Evolutionary conservation across 1,139 yeast genomes (phyloP).

Genomic region (Ogataea hybrid): DNA sequence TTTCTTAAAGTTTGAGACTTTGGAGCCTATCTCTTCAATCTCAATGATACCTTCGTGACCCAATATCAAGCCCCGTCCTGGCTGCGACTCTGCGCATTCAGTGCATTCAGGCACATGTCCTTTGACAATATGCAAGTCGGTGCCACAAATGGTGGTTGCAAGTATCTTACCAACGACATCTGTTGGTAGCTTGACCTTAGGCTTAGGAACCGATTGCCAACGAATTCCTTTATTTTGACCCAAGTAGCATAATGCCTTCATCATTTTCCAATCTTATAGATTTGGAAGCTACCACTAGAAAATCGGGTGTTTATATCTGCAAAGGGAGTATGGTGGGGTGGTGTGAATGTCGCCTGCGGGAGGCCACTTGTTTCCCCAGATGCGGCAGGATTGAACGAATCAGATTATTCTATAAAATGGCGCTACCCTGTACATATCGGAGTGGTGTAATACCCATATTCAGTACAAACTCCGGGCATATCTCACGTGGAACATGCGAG

Average conservation of each 20-base stretch:
- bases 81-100: slow-evolving; percentile 26
- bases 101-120: slow-evolving; percentile 51
- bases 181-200: slow-evolving; percentile 35
- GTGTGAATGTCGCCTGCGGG: too few relatives aligned
- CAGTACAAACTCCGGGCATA: not conserved
- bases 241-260: slow-evolving; percentile 46
- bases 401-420: too few relatives aligned
- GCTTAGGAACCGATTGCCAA: slow-evolving; percentile 39
- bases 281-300: not conserved
- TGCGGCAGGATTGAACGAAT: too few relatives aligned
- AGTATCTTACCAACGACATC: slow-evolving; percentile 44
- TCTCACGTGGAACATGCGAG: too few relatives aligned
- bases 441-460: not conserved
- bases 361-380: too few relatives aligned
- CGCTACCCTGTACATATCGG: not conserved
- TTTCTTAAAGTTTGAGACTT: slow-evolving; percentile 35
- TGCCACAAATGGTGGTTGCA: slow-evolving; percentile 48
- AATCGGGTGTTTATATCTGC: too few relatives aligned
- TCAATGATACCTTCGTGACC: slow-evolving; percentile 57
- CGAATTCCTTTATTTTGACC: slow-evolving; percentile 36
- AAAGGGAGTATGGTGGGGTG: too few relatives aligned
- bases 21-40: slow-evolving; percentile 39
- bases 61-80: slow-evolving; percentile 31
- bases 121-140: slow-evolving; percentile 45
- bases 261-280: slow-evolving; percentile 15